Conservation (phyloP, 495 filamentous ascomycete genomes). For the Penicillium dipodomyicola region DNA sequence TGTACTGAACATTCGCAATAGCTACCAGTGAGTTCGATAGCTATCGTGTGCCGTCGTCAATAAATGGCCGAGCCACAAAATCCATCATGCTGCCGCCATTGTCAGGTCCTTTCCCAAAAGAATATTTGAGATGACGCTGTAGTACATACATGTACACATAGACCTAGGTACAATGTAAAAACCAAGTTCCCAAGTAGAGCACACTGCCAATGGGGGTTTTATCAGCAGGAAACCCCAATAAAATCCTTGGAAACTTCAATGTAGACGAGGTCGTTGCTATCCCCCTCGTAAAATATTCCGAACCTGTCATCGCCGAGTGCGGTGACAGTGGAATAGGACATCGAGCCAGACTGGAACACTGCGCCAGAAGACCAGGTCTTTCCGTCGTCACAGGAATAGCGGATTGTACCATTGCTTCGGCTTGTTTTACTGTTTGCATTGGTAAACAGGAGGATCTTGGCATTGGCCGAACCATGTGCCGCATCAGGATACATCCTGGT, state of each 20-base stretch:
- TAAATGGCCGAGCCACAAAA: not conserved
- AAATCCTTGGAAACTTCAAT: not conserved
- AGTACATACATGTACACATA: not conserved
- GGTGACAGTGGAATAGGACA: not conserved
- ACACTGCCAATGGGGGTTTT: too few species aligned
- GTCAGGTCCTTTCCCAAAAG: not conserved
- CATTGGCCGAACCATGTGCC: not conserved
- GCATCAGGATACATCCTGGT: not conserved
- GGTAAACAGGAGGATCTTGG: not conserved
- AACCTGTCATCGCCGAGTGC: not conserved
- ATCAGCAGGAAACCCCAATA: not conserved
- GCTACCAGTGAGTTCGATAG: not conserved
- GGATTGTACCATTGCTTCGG: not conserved
- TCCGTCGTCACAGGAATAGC: not conserved
- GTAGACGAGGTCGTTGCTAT: not conserved
- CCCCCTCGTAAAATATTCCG: not conserved
- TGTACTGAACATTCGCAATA: too few species aligned
- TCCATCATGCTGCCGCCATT: not conserved
- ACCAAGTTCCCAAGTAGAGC: not conserved
- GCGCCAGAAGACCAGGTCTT: not conserved
- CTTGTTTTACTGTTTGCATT: constrained; percentile 2
- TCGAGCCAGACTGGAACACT: not conserved
- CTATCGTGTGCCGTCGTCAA: not conserved
- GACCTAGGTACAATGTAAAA: not conserved
- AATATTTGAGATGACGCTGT: not conserved